Base-by-base conservation (phyloP, 2,329 filamentous ascomycete species). In the Fusarium torreyae region DNA sequence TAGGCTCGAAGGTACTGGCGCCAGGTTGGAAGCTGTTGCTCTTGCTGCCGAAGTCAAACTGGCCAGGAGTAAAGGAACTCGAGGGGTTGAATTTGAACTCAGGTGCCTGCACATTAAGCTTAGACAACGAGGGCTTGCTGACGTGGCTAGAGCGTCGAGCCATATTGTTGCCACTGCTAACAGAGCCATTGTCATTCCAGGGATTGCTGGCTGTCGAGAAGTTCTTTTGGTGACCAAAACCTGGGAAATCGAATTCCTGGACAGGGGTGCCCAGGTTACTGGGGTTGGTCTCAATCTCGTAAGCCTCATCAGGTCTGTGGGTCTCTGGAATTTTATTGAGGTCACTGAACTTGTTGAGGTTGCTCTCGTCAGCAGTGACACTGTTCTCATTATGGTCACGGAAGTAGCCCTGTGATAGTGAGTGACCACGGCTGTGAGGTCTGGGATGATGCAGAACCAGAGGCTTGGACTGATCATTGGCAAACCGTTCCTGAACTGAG, bases 51-150 rank as follows among this genome's bases (percentile, higher is more conserved):
- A 74, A 73, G 46, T 63, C 66, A 50, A 70, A 74, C 38, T 74
- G 66, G 2, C 70, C 72, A 31, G 72, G 70, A 6, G 69, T 74
- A 24, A 74, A 74, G 33, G 62, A 73, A 73, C 78, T 86, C 13
- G 70, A 77, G 5, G 87, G 87, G 66, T 88, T 88, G 79, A 95
- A 95, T 73, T 91, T 93, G 84, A 98, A 98, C 75, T 96, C 93
- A 46, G 94, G 92, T 0, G 95, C 95, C 66, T 91, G 89, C 31
- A 97, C 94, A 74, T 98, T 98, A 72, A 98, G 87, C 71, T 91
- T 94, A 1, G 94, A 93, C 43, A 90, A 79, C 1, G 89, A 94
- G 5, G 89, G 84, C 73, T 91, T 93, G 76, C 90, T 91, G 18
- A 84, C 86, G 74, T 94, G 92, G 13, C 84, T 81, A 17, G 80